Base-by-base conservation (phyloP, 1,284 basidiomycete species). In the Ustilago xerochloae region DNA sequence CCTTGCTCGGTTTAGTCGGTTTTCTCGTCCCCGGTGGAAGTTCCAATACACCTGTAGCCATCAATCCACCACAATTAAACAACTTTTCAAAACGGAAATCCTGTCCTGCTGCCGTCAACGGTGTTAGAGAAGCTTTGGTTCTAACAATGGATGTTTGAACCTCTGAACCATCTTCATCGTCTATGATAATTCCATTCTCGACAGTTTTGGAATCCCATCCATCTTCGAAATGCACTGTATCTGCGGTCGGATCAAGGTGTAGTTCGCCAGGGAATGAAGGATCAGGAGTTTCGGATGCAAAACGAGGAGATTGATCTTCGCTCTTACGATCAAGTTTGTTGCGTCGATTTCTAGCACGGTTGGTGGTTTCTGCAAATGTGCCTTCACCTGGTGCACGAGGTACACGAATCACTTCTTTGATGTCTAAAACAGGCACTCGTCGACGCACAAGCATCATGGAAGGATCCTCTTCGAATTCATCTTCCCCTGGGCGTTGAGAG, bases 41-140 rank as follows among this genome's bases (percentile, higher is more conserved):
- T 50, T 90, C 87, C 33, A 98, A 87, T 57, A 94, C 89, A 0
- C 97, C 97, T 16, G 93, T 91, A 0, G 95, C 95, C 78, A 97
- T 90, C 81, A 93, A 95, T 49, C 93, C 90, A 49, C 90, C 91
- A 73, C 97, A 94, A n/a, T 91, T 90, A 83, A 97, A 97, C n/a
- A 96, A 89, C 85, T 96, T 97, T 82, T 97, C 91, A 84, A 94
- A 99, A 28, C 87, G 87, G 89, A 95, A 99, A 22, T 88, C 87
- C 45, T 88, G 88, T 15, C 88, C 88, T 46, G 74, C 70, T 16
- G 88, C 85, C 55, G 86, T 87, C 6, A 54, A 6, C 5, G 70
- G 70, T 24, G 30, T 41, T 1, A 61, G 48, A 2, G 70, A 64
- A 0, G 52, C 49, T 24, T 51, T 61, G 22, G 64, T 73, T 8